Base-by-base conservation (phyloP, 2,329 filamentous ascomycete species). In the Botrytis galanthina region DNA sequence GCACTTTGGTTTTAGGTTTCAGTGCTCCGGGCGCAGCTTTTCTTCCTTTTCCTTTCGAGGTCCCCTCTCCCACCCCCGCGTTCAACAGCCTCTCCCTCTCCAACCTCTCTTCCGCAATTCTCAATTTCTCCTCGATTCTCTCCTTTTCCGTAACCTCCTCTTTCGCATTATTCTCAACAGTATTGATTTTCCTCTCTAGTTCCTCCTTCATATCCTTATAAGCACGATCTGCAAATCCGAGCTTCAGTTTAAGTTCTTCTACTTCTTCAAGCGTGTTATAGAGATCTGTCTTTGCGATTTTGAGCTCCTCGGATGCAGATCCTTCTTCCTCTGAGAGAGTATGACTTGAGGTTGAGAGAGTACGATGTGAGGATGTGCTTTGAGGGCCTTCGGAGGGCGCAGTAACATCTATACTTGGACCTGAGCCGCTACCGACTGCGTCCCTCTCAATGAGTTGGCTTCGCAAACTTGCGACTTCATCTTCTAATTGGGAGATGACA, bases 241-340 rank as follows among this genome's bases (percentile, higher is more conserved):
- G 44, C 29, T 69, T 60, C 5, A 59, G 32, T 22, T 51, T 60
- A 12, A 73, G 32, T 39, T 69, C 71, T 48, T 73, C 71, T 32
- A 67, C 66, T 61, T 73, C 71, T 60, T 73, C 54, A 5, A 73
- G 51, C 20, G 71, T 60, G 20, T 73, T 73, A 18, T 73, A 73
- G 9, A 73, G 71, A 39, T 73, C 63, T 22, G n/a, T 51, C 37
- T 60, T 69, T 22, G 39, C 39, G 0, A 20, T 44, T 57, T 42
- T 59, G 8, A 69, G 29, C n/a, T 73, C 54, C 32, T 61, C 54
- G 9, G 29, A 57, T 10, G 39, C 51, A 7, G 42, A 61, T 60
- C 44, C 39, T 22, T n/a, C n/a, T 57, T 57, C n/a, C 12, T 57
- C 51, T 16, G 51, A 57, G 14, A 18, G 14, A 29, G n/a, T 57